Evolutionary conservation across 163 green algal genomes (phyloP).

Genomic region (Chlamydomonas reinhardtii): DNA sequence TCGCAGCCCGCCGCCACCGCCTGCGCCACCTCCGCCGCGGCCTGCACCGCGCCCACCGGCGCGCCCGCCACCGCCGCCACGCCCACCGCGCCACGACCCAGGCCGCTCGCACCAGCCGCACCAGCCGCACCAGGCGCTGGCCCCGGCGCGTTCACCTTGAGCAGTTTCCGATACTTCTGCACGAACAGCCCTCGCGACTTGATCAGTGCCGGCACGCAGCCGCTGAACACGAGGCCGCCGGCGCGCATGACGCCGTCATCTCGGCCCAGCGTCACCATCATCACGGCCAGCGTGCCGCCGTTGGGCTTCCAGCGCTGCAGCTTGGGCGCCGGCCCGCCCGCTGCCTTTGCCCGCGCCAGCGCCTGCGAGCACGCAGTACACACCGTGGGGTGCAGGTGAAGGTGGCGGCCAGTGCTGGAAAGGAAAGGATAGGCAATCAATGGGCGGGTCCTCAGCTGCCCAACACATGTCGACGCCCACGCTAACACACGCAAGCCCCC

Average conservation of each 20-base stretch:
- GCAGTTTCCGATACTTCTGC: not conserved
- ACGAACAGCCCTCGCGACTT: slow-evolving; percentile 29
- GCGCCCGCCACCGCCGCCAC: too few species aligned
- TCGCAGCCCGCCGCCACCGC: too few species aligned
- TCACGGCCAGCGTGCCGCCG: not conserved
- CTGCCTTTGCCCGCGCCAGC: not conserved
- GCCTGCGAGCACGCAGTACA: not conserved
- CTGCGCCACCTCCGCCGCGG: too few species aligned
- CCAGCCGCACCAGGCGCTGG: too few species aligned
- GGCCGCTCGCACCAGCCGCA: too few species aligned
- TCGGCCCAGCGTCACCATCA: slow-evolving; percentile 28
- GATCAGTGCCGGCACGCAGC: slow-evolving; percentile 22
- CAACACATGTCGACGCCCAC: too few species aligned
- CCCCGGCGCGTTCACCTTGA: not conserved
- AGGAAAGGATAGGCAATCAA: too few species aligned
- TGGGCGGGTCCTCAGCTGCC: too few species aligned
- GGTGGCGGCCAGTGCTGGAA: too few species aligned
- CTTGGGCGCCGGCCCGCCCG: not conserved
- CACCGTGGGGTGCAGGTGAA: too few species aligned
- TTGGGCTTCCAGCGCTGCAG: slow-evolving; percentile 4
- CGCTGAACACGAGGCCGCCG: slow-evolving; percentile 1
- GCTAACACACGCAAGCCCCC: not conserved
- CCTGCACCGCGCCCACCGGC: too few species aligned
- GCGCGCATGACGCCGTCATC: not conserved
- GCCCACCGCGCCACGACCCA: too few species aligned